Base-by-base conservation (phyloP, 176 grass and related monocot genomes). In the Aegilops bicornis region DNA sequence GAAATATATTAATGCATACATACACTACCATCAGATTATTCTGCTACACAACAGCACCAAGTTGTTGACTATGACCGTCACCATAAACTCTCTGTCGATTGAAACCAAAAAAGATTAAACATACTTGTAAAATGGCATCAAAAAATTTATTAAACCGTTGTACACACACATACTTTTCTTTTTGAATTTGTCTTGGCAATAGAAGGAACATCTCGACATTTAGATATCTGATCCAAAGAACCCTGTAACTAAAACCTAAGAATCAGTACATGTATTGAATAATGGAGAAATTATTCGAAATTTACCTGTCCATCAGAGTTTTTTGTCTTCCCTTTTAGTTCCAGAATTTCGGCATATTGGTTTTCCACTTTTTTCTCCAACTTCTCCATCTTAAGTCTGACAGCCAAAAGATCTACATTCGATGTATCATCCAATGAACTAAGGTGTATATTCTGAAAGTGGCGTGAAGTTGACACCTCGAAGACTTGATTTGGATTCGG, bases 401-500 rank as follows among this genome's bases (percentile, higher is more conserved):
- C 23, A 15, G 24, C 30, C 12, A 75, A 8, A 15, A 84, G 1
- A 64, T 75, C 82, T 64, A 64, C 82, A 47, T 40, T 75, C 1
- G 17, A 1, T 48, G 72, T 29, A 16, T 29, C 42, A 6, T 75
- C 42, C 72, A 75, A 43, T 50, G 72, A 71, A 40, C 33, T 42
- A 25, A 59, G 33, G 19, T 73, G 23, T 22, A 76, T n/a, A 23
- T 64, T 9, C 16, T 84, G 4, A 23, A 77, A 40, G 11, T 1
- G 59, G 12, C 12, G 2, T 10, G 59, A 76, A 66, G 40, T 5
- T 36, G 40, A 10, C 11, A 22, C 35, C 22, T 64, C 4, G 17
- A 84, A 58, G 4, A 64, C 23, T 84, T 76, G 37, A 75, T 84
- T 48, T 17, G 71, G 59, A 75, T 76, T 64, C 6, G 58, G 82